These are phyloP conservation scores for Penicillium soppii DNA, from an alignment of 495 filamentous ascomycete genomes.

Conservation along the genomic window DNA sequence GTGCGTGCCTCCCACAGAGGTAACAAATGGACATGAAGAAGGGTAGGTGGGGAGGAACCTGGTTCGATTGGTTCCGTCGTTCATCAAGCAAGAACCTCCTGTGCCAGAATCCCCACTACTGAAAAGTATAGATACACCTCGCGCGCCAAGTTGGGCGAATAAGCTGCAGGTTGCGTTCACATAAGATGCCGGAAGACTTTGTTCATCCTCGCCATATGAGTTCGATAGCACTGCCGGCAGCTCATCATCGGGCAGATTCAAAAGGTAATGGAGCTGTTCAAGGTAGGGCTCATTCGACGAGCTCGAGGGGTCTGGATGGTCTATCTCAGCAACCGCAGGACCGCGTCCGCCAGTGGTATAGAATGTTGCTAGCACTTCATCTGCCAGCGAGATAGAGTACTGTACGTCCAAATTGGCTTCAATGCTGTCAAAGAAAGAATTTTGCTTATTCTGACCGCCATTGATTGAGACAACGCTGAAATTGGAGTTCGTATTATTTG, in stretches of 20 bases:
- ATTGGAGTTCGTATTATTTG: slow-evolving; percentile 51
- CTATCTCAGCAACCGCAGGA: slow-evolving; percentile 53
- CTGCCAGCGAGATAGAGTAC: slow-evolving; percentile 61
- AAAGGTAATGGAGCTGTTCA: slow-evolving; percentile 70
- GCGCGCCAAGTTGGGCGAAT: slow-evolving; percentile 69
- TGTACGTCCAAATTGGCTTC: slow-evolving; percentile 77
- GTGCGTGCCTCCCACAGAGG: slow-evolving; percentile 70
- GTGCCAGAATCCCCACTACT: slow-evolving; percentile 71
- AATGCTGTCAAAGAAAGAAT: slow-evolving; percentile 25
- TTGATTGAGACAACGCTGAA: slow-evolving; percentile 64
- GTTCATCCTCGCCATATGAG: slow-evolving; percentile 59
- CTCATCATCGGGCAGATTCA: slow-evolving; percentile 56
- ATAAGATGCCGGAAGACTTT: slow-evolving; percentile 57
- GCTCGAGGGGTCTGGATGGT: slow-evolving; percentile 33
- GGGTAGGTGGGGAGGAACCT: slow-evolving; percentile 71
- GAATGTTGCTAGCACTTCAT: slow-evolving; percentile 57
- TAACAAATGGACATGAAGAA: slow-evolving; percentile 79
- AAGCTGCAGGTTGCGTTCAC: slow-evolving; percentile 65
- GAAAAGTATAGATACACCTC: slow-evolving; percentile 71
- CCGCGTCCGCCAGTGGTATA: slow-evolving; percentile 68
- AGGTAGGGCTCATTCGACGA: slow-evolving; percentile 81
- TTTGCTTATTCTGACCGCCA: slow-evolving; percentile 54
- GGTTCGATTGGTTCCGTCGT: slow-evolving; percentile 61
- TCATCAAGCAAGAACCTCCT: slow-evolving; percentile 59
- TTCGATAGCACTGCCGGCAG: slow-evolving; percentile 74